These are phyloP conservation scores for Phytophthora ramorum DNA, from an alignment of 352 stramenopile genomes.

Conservation along the genomic window DNA sequence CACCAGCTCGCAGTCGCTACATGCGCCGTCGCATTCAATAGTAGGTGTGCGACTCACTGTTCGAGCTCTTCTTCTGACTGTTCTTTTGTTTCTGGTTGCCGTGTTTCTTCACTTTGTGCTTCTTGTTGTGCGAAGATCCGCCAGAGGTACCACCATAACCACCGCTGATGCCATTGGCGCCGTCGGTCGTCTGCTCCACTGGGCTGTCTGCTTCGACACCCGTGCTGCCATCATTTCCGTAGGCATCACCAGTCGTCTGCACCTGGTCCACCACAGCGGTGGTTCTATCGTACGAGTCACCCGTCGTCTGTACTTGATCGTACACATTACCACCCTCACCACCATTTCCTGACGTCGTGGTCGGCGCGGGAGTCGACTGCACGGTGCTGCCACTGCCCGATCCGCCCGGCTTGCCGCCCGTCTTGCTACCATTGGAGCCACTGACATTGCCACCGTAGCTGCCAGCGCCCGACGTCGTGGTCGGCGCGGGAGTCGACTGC, in stretches of 20 bases:
- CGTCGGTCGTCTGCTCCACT: background rate
- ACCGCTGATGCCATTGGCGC: background rate
- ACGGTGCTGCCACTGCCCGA: too few species aligned
- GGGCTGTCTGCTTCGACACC: background rate
- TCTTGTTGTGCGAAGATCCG: background rate
- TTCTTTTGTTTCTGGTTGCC: background rate
- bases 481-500: too few species aligned
- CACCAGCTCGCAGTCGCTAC: conserved; percentile 5
- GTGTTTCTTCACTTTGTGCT: conserved; percentile 12
- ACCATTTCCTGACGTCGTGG: background rate
- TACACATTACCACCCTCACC: background rate
- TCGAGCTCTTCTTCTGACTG: conserved; percentile 15
- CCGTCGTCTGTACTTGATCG: background rate
- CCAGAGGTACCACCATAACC: background rate
- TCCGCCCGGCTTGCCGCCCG: too few species aligned
- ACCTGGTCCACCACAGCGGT: background rate
- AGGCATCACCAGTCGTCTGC: background rate
- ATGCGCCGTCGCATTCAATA: conserved; percentile 5
- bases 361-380: too few species aligned
- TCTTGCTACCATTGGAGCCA: too few species aligned
- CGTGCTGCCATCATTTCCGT: background rate
- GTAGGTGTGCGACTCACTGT: conserved; percentile 13
- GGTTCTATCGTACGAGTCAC: background rate
- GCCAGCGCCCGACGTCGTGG: too few species aligned
- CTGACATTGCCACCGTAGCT: too few species aligned